phyloP scores from a whole-genome alignment of 352 stramenopile species.

The Pythium apleroticum region DNA sequence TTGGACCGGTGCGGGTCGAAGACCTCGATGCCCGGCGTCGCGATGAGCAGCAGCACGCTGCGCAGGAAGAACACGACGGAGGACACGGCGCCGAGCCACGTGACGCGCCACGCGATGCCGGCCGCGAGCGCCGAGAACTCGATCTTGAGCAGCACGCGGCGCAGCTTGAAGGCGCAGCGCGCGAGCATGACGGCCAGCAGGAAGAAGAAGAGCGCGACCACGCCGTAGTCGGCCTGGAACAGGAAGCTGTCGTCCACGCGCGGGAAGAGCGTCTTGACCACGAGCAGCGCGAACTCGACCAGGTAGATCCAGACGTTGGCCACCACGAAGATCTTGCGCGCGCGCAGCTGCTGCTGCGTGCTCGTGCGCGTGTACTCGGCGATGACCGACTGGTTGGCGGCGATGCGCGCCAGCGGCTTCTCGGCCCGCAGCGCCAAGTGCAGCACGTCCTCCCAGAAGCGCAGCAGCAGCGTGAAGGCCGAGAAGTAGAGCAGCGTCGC shows the following conservation, averaged over 20 bases:
- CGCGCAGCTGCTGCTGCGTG: slow-evolving; percentile 42
- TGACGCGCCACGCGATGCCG: slow-evolving; percentile 52
- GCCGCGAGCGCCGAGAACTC: slow-evolving; percentile 69
- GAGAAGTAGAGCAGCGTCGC: slow-evolving; percentile 82
- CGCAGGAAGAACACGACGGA: slow-evolving; percentile 62
- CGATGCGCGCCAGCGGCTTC: slow-evolving; percentile 57
- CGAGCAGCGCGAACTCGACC: slow-evolving; percentile 64
- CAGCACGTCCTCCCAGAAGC: slow-evolving; percentile 81
- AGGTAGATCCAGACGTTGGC: slow-evolving; percentile 86
- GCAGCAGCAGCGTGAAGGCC: slow-evolving; percentile 75
- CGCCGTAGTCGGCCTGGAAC: slow-evolving; percentile 70
- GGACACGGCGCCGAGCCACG: slow-evolving; percentile 53
- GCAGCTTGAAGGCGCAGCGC: slow-evolving; percentile 48
- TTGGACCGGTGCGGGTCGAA: slow-evolving; percentile 73
- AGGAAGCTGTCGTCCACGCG: slow-evolving; percentile 46
- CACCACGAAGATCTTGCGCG: slow-evolving; percentile 69
- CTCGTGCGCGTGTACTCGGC: slow-evolving; percentile 62
- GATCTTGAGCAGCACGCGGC: slow-evolving; percentile 63
- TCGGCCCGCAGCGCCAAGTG: slow-evolving; percentile 50
- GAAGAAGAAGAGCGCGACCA: slow-evolving; percentile 78
- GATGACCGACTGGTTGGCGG: slow-evolving; percentile 73
- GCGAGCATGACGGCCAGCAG: slow-evolving; percentile 68
- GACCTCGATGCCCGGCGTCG: slow-evolving; percentile 64
- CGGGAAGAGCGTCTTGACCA: slow-evolving; percentile 73
- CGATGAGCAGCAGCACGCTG: slow-evolving; percentile 61